phyloP scores from a whole-genome alignment of 345 rosid species.

The Noccaea caerulescens region DNA sequence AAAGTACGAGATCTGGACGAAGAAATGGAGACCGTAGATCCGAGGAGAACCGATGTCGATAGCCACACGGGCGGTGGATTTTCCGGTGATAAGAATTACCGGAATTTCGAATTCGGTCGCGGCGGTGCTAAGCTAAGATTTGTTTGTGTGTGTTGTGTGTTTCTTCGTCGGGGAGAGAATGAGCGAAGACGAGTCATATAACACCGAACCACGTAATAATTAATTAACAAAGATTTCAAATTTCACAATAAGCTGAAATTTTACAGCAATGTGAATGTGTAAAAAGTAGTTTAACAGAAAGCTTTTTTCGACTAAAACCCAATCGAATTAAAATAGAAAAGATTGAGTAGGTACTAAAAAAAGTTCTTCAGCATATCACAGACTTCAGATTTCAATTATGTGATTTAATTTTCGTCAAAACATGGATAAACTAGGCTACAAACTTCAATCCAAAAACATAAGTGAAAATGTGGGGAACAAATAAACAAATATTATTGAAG shows the following conservation, averaged over 20 bases:
- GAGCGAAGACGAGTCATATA: constrained; percentile 30
- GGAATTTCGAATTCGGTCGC: constrained; percentile 32
- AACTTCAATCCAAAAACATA: too few relatives aligned
- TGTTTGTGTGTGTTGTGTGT: constrained; percentile 7
- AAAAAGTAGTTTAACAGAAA: background rate
- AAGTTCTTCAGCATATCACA: background rate
- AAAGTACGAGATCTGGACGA: constrained; percentile 39
- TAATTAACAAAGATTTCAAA: constrained; percentile 23
- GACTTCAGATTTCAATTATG: background rate
- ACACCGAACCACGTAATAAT: constrained; percentile 30
- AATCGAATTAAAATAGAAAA: background rate
- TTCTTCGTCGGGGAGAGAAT: constrained; percentile 27
- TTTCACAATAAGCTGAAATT: constrained; percentile 1
- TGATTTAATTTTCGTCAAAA: background rate
- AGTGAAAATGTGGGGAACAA: too few relatives aligned
- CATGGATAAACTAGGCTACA: too few relatives aligned
- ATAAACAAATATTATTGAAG: too few relatives aligned
- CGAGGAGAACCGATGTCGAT: background rate
- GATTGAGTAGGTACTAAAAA: background rate
- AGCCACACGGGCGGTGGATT: constrained; percentile 11
- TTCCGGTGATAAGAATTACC: constrained; percentile 13
- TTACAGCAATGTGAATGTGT: constrained; percentile 11
- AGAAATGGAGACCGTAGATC: constrained; percentile 26
- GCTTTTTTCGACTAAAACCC: constrained; percentile 2
- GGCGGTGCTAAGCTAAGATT: constrained; percentile 34